Base-by-base conservation (phyloP, 345 rosid genomes). In the Zanthoxylum bungeanum region DNA sequence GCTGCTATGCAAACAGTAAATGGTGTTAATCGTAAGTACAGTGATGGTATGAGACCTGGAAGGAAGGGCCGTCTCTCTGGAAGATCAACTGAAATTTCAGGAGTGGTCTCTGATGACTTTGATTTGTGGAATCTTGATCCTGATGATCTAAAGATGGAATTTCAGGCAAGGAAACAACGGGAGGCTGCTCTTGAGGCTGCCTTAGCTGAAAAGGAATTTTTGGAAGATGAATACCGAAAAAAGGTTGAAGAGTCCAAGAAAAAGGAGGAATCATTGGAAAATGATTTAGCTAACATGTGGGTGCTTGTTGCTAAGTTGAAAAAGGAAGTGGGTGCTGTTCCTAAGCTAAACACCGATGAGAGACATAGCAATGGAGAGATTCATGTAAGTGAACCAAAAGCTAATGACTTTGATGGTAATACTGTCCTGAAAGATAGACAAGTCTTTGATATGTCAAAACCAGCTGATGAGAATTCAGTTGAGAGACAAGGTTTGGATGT, bases 241-340 rank as follows among this genome's bases (percentile, higher is more conserved):
- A 91, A 82, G 72, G 83, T 77, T 53, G 99, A 93, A 76, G 97
- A 91, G 80, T 90, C 95, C 55, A 93, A 85, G 92, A 87, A 75
- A 78, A 87, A 89, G 84, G 98, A 96, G 81, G 97, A 88, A 75
- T 85, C 95, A 81, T 75, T 93, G 37, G 99, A 96, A 84, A 96
- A 90, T 73, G 99, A 96, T 83, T 79, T 93, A 68, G 98, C 99
- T 28, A 93, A 90, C 78, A 96, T 96, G 99, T 93, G 99, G 98
- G 97, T 93, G 60, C 97, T 96, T 82, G 99, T 96, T 78, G 99
- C 99, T 37, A 93, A 87, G 85, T 82, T 96, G 72, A 96, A 96
- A 86, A 96, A 88, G 80, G 96, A 87, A 1, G 91, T 85, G 51
- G 86, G 86, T 65, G 82, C 75, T 40, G 64, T 79, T 68, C 78